Percentiles rank a stretch among this genome's conserved stretches.
phyloP scores from a whole-genome alignment of 208 protist species.

The Naegleria fowleri region DNA sequence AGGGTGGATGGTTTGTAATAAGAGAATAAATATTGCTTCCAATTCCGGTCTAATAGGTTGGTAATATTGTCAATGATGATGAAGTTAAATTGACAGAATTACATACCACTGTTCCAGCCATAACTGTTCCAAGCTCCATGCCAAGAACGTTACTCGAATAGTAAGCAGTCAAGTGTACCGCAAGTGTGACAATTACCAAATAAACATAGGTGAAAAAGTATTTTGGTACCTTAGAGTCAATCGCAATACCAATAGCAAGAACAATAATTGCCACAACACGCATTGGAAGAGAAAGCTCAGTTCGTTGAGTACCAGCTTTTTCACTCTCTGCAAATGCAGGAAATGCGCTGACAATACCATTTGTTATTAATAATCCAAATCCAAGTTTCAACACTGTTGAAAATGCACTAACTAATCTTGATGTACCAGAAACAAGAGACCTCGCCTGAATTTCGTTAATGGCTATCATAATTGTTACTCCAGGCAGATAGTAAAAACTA shows the following conservation, averaged over 20 bases:
- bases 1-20: not conserved
- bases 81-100: too few species aligned
- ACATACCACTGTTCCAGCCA: not conserved
- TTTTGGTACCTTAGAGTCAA: not conserved
- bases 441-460: not conserved
- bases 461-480: not conserved
- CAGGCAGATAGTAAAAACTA: not conserved
- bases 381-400: not conserved
- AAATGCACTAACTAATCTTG: not conserved
- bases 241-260: not conserved
- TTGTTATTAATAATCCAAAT: not conserved
- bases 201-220: not conserved
- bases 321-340: not conserved
- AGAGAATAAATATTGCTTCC: not conserved
- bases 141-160: not conserved
- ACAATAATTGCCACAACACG: not conserved
- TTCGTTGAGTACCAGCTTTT: not conserved
- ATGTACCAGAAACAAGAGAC: not conserved
- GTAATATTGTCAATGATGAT: too few species aligned
- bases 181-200: not conserved
- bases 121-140: not conserved
- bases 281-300: not conserved
- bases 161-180: not conserved
- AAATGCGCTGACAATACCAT: not conserved
- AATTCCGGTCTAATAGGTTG: not conserved